Conservation (phyloP, 2,329 filamentous ascomycete species). For the Cladophialophora exuberans region DNA sequence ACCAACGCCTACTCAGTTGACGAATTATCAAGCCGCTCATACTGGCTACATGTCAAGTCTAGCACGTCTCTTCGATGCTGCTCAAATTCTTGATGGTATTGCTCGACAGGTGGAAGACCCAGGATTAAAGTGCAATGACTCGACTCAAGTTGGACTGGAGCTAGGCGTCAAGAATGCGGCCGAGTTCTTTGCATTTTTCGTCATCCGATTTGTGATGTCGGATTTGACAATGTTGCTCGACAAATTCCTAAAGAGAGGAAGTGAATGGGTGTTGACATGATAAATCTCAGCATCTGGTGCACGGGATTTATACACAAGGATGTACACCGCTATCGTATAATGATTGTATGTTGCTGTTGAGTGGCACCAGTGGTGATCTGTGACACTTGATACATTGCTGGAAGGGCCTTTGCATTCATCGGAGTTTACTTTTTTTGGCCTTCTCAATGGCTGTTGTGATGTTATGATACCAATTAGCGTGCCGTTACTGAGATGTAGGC, state of each 20-base stretch:
- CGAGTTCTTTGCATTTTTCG: conserved; percentile 96
- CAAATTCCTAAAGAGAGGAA: conserved; percentile 95
- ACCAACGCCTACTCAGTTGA: conserved; percentile 72
- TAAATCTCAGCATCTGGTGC: neutral
- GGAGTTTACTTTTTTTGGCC: neutral
- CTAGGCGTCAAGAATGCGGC: conserved; percentile 90
- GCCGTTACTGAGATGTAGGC: neutral
- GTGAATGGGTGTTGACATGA: conserved; percentile 81
- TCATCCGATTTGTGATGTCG: conserved; percentile 90
- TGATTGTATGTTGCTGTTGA: conserved; percentile 17
- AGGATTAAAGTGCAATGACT: conserved; percentile 85
- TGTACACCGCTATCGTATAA: neutral
- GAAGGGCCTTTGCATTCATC: neutral
- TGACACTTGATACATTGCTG: neutral
- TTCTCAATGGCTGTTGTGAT: neutral
- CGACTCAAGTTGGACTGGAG: conserved; percentile 93
- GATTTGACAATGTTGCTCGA: conserved; percentile 86
- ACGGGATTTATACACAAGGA: neutral
- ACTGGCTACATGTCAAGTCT: conserved; percentile 89
- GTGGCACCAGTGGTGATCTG: conserved; percentile 11
- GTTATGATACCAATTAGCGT: conserved; percentile 11
- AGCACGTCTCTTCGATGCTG: conserved; percentile 88
- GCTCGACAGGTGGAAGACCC: conserved; percentile 95
- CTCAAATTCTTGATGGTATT: conserved; percentile 88
- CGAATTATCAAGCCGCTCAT: conserved; percentile 59